Evolutionary conservation across 2,329 filamentous ascomycete genomes (phyloP).

Genomic region (Endothia cerciana): DNA sequence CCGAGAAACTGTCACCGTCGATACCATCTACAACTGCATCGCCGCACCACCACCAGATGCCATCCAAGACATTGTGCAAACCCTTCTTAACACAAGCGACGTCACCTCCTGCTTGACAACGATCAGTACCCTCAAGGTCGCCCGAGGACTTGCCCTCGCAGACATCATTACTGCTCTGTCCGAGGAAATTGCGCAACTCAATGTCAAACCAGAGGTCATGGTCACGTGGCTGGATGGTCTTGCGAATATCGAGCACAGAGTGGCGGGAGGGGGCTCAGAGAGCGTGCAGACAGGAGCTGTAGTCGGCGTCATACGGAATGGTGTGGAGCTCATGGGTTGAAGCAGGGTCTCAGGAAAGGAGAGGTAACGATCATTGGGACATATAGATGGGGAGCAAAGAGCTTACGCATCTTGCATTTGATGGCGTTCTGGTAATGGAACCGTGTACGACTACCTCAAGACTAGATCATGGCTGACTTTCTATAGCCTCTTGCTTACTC

Average conservation of each 20-base stretch:
- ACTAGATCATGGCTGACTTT: conserved; percentile 8
- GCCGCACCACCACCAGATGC: conserved; percentile 91
- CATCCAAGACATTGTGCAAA: conserved; percentile 81
- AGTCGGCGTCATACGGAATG: conserved; percentile 84
- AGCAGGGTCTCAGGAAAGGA: background rate
- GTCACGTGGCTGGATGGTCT: conserved; percentile 90
- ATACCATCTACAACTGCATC: conserved; percentile 97
- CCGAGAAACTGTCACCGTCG: conserved; percentile 80
- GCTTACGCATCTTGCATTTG: conserved; percentile 18
- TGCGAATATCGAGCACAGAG: conserved; percentile 88
- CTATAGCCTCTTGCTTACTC: conserved; percentile 14
- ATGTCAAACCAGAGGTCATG: conserved; percentile 85
- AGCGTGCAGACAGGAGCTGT: conserved; percentile 88
- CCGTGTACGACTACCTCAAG: conserved; percentile 13
- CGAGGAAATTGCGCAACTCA: conserved; percentile 80
- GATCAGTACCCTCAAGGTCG: conserved; percentile 83
- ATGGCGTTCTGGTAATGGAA: conserved; percentile 19
- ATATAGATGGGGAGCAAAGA: background rate
- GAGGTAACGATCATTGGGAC: background rate
- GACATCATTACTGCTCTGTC: conserved; percentile 89
- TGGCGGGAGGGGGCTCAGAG: conserved; percentile 87
- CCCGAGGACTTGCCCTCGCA: conserved; percentile 85
- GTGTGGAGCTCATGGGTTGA: conserved; percentile 70
- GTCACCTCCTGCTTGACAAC: conserved; percentile 88
- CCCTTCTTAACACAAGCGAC: conserved; percentile 81